phyloP scores from a whole-genome alignment of 2,329 filamentous ascomycete genomes.

The Botrytis pseudocinerea region DNA sequence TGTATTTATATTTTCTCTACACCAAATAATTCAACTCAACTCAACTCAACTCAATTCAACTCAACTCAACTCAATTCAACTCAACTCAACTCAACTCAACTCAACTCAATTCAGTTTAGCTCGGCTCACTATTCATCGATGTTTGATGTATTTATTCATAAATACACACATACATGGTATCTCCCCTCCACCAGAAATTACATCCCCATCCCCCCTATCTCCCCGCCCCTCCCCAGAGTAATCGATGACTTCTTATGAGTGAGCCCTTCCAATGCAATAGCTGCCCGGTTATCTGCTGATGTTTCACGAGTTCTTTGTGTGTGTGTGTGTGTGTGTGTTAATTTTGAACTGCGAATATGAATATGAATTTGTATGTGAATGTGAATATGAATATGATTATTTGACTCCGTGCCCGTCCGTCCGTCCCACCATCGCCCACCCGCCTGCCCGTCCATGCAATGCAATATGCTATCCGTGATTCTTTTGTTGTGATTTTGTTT shows the following conservation, averaged over 20 bases:
- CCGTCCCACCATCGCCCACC: background rate
- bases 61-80: background rate
- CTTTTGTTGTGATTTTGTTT: background rate
- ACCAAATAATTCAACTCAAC: background rate
- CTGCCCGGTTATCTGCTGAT: background rate
- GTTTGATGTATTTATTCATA: background rate
- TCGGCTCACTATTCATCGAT: background rate
- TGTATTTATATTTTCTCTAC: background rate
- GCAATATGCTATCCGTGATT: background rate
- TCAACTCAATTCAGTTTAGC: background rate
- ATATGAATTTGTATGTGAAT: background rate
- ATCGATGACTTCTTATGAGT: background rate
- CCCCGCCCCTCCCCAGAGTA: too few species aligned
- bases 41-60: background rate
- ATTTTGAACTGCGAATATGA: too few species aligned
- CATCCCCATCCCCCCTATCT: background rate
- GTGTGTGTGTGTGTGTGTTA: too few species aligned
- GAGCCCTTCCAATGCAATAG: background rate
- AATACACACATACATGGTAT: too few species aligned
- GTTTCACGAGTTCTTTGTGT: background rate
- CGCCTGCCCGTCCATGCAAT: background rate
- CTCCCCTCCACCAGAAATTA: background rate
- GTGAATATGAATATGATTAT: background rate
- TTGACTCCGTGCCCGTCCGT: background rate
- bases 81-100: background rate